phyloP scores from a whole-genome alignment of 1,139 yeast species.

The Chernovozyma aurita region DNA sequence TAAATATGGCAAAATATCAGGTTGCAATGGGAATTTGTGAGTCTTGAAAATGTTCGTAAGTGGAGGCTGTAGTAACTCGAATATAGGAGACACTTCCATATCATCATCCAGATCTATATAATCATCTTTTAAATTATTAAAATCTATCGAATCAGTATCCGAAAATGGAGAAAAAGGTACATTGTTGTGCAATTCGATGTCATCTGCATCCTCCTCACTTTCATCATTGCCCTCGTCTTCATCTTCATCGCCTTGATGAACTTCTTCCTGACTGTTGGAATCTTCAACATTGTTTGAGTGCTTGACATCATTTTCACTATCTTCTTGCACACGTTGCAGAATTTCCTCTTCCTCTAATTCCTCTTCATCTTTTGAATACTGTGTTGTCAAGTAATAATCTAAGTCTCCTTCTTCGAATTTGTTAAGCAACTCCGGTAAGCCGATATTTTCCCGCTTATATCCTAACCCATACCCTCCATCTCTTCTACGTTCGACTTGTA shows the following conservation, averaged over 20 bases:
- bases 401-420: conserved; percentile 36
- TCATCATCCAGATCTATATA: conserved; percentile 33
- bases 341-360: conserved; percentile 12
- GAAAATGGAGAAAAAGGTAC: conserved; percentile 13
- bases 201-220: conserved; percentile 8
- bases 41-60: conserved; percentile 37
- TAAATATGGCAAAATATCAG: conserved; percentile 35
- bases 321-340: conserved; percentile 12
- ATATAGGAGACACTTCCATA: conserved; percentile 21
- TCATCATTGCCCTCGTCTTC: conserved; percentile 8
- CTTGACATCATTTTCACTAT: conserved; percentile 5
- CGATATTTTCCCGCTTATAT: conserved; percentile 44
- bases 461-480: conserved; percentile 68
- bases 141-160: conserved; percentile 39
- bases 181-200: conserved; percentile 8
- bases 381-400: conserved; percentile 61
- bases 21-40: conserved; percentile 34
- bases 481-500: conserved; percentile 54
- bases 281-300: neutral
- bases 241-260: conserved; percentile 11
- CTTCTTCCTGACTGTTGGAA: neutral
- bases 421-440: conserved; percentile 42
- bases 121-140: conserved; percentile 47
- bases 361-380: conserved; percentile 32
- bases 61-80: conserved; percentile 62